Conservation (phyloP, 2,329 filamentous ascomycete genomes). For the Westerdykella ornata region DNA sequence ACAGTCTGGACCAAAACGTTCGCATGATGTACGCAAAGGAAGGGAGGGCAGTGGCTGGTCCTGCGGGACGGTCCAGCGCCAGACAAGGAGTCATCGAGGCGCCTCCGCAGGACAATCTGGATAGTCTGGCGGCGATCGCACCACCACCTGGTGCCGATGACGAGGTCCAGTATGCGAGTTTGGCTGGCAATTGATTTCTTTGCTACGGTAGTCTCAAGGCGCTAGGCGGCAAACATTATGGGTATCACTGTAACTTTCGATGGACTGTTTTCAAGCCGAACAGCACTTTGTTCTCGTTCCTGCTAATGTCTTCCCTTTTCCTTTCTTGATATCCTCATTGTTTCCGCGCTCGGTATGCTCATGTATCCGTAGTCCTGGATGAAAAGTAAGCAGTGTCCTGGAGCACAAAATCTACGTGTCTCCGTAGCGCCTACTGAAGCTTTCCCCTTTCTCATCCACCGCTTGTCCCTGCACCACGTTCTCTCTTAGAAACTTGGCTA, state of each 20-base stretch:
- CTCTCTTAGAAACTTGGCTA: slow-evolving; percentile 69
- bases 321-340: slow-evolving; percentile 79
- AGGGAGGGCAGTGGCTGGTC: slow-evolving; percentile 47
- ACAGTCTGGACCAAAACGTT: slow-evolving; percentile 83
- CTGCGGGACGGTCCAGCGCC: slow-evolving; percentile 22
- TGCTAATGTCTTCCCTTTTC: slow-evolving; percentile 38
- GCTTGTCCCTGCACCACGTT: slow-evolving; percentile 82
- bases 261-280: slow-evolving; percentile 26
- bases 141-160: slow-evolving; percentile 74
- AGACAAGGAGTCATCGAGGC: slow-evolving; percentile 39
- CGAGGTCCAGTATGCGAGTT: slow-evolving; percentile 76
- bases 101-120: slow-evolving; percentile 38
- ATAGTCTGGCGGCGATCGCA: slow-evolving; percentile 51
- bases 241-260: slow-evolving; percentile 27
- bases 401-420: not conserved
- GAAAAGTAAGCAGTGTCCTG: slow-evolving; percentile 10
- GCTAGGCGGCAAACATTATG: slow-evolving; percentile 17
- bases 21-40: slow-evolving; percentile 74
- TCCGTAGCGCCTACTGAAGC: slow-evolving; percentile 52
- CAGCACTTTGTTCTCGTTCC: slow-evolving; percentile 32
- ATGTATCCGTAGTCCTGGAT: slow-evolving; percentile 75
- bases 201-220: slow-evolving; percentile 15
- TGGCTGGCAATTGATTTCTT: slow-evolving; percentile 63
- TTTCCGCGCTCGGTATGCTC: slow-evolving; percentile 85
- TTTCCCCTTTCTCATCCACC: slow-evolving; percentile 42